Base-by-base conservation (phyloP, 345 rosid species). In the Eucalyptus dawsonii region DNA sequence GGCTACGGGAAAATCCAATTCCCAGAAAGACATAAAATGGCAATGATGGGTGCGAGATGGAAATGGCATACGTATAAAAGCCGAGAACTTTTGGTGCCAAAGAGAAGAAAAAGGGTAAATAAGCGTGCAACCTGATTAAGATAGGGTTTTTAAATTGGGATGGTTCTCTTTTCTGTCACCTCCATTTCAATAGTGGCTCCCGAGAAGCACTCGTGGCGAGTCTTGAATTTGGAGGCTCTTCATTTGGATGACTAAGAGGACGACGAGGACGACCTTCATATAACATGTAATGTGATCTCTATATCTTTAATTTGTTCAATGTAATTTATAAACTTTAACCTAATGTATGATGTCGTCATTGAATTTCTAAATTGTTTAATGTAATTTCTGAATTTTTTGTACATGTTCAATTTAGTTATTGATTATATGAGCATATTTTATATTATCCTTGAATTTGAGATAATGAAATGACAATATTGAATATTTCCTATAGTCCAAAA, bases 401-500 rank as follows among this genome's bases (percentile, higher is more conserved):
- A 56, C 13, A 56, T 56, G 3, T 56, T 56, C 29, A 10, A 56
- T 56, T 56, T 56, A 56, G 62, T 56, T 11, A 4, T 5, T 22
- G 29, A 4, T 22, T 56, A 24, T 24, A 56, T 56, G 62, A 56
- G 24, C 12, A 56, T 24, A 22, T 24, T 56, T 24, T 22, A 9
- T 56, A 22, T 56, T 10, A 27, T 56, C 62, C 58, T 53, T 53
- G 24, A 19, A 53, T 53, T 53, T 53, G 58, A 53, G 24, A 19
- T 21, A 53, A 53, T 21, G 13, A 56, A 22, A 25, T 56, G 12
- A 24, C 11, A 24, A 56, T 14, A 24, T 56, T 22, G 14, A 56
- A 56, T 5, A 56, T 24, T 56, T 24, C 9, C 12, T 24, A 4
- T 56, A 5, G 1, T 10, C 0, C 6, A 24, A 56, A 0, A 56